These are phyloP conservation scores for Fusarium duplospermum DNA, from an alignment of 2,329 filamentous ascomycete genomes.

Conservation along the genomic window DNA sequence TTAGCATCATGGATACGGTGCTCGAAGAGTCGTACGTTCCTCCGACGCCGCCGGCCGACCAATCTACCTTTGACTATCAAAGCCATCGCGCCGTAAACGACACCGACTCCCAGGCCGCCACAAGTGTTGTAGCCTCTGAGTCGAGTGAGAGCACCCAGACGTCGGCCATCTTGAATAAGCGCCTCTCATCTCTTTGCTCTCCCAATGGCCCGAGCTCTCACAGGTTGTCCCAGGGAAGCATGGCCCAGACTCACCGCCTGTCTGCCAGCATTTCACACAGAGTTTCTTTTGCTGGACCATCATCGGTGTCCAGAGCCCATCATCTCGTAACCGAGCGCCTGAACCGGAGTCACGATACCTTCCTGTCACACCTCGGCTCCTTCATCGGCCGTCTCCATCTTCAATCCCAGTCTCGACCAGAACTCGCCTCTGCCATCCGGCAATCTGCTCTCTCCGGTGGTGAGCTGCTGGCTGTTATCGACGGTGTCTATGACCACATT, in stretches of 20 bases:
- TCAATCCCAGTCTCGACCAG: conserved; percentile 89
- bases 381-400: conserved; percentile 92
- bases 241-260: conserved; percentile 56
- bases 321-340: conserved; percentile 88
- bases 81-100: conserved; percentile 47
- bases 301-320: conserved; percentile 70
- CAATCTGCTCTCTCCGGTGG: conserved; percentile 86
- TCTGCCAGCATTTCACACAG: conserved; percentile 75
- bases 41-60: conserved; percentile 73
- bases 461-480: conserved; percentile 81
- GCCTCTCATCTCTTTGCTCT: conserved; percentile 60
- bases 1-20: conserved; percentile 71
- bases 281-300: conserved; percentile 78
- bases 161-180: conserved; percentile 54
- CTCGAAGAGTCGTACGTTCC: conserved; percentile 69
- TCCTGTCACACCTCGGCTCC: conserved; percentile 89
- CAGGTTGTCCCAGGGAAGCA: conserved; percentile 52
- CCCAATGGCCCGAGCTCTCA: conserved; percentile 46
- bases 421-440: conserved; percentile 84
- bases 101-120: conserved; percentile 55
- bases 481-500: conserved; percentile 84
- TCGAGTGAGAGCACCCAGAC: conserved; percentile 52
- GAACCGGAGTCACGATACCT: conserved; percentile 83
- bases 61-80: conserved; percentile 59
- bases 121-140: conserved; percentile 51